phyloP scores from a whole-genome alignment of 2,329 filamentous ascomycete species.

The Thielaviopsis punctulata region DNA sequence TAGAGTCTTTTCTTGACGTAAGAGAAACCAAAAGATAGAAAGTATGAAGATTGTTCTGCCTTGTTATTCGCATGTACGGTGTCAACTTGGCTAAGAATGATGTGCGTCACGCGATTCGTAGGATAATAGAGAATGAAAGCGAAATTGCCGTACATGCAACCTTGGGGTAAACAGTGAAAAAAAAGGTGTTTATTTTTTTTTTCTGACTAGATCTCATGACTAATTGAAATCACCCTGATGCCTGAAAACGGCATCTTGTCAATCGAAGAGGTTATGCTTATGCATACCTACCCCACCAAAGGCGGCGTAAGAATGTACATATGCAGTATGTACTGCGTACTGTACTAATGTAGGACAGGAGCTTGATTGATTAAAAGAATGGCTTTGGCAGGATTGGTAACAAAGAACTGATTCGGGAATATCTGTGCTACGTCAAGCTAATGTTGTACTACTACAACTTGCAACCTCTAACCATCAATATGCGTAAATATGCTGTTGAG shows the following conservation, averaged over 20 bases:
- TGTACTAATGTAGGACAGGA: too few species aligned
- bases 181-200: too few species aligned
- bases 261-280: neutral
- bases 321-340: too few species aligned
- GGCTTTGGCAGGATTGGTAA: neutral
- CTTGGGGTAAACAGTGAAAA: neutral
- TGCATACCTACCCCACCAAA: too few species aligned
- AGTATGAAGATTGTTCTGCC: neutral
- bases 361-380: too few species aligned
- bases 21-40: neutral
- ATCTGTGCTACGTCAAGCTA: neutral
- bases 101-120: neutral
- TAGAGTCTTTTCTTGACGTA: neutral
- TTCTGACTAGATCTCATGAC: too few species aligned
- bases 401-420: neutral
- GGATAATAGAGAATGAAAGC: neutral
- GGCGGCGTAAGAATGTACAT: too few species aligned
- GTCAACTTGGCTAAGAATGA: neutral
- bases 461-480: neutral
- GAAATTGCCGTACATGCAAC: neutral
- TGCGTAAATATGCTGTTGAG: too few species aligned
- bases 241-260: neutral
- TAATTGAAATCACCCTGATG: neutral
- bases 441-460: neutral
- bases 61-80: neutral